phyloP scores from a whole-genome alignment of 2,329 filamentous ascomycete species.

The Biscogniauxia marginata region DNA sequence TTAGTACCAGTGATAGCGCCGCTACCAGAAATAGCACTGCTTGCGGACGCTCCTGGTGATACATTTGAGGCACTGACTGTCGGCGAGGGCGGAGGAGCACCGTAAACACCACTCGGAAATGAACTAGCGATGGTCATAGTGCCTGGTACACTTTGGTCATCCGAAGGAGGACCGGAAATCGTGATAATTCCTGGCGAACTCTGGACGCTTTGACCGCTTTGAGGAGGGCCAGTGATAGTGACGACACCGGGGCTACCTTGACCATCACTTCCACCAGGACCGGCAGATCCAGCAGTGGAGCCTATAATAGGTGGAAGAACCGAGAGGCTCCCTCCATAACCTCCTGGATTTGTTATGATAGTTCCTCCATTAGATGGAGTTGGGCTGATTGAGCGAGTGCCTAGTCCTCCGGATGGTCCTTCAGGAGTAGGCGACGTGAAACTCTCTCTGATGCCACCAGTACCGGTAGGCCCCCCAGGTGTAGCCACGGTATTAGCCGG shows the following conservation, averaged over 20 bases:
- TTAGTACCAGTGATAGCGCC: conserved; percentile 10
- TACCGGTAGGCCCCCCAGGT: too few species aligned
- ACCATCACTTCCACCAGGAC: conserved; percentile 3
- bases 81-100: conserved; percentile 18
- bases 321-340: conserved; percentile 12
- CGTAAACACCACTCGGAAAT: conserved; percentile 24
- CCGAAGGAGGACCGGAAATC: too few species aligned
- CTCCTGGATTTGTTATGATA: conserved; percentile 10
- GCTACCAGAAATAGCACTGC: background rate
- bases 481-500: too few species aligned
- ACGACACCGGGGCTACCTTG: conserved; percentile 3
- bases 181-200: too few species aligned
- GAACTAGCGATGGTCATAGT: conserved; percentile 6
- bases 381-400: conserved; percentile 14
- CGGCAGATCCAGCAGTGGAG: background rate
- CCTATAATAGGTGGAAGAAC: conserved; percentile 4
- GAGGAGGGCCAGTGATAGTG: background rate
- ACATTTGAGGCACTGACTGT: conserved; percentile 14
- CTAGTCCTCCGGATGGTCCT: conserved; percentile 13
- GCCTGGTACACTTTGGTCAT: background rate
- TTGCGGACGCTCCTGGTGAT: conserved; percentile 15
- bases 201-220: background rate
- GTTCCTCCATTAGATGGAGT: background rate
- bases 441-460: too few species aligned
- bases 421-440: background rate